Evolutionary conservation across 2,329 filamentous ascomycete species (phyloP).

Genomic region (Bipolaris oryzae): DNA sequence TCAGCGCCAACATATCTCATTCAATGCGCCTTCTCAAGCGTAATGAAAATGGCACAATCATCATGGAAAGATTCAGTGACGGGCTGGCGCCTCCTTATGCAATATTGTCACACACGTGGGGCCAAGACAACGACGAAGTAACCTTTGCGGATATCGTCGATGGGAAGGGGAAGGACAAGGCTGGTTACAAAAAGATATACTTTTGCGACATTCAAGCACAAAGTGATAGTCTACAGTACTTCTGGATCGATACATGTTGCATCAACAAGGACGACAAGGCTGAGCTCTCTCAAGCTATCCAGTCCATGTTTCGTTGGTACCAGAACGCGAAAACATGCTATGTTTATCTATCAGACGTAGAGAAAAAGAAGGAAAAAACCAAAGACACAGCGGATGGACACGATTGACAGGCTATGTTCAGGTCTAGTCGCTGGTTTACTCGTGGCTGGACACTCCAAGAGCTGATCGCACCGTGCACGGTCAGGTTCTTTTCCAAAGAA

Average conservation of each 20-base stretch:
- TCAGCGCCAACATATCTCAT: neutral
- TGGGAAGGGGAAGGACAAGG: slow-evolving; percentile 5
- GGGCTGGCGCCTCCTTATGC: slow-evolving; percentile 4
- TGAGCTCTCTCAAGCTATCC: neutral
- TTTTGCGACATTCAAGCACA: slow-evolving; percentile 3
- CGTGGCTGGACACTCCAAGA: slow-evolving; percentile 4
- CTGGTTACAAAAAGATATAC: neutral
- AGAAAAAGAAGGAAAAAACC: neutral
- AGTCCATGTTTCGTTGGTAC: slow-evolving; percentile 2
- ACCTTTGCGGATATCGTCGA: slow-evolving; percentile 24
- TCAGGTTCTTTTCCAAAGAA: neutral
- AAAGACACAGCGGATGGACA: neutral
- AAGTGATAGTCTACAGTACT: slow-evolving; percentile 3
- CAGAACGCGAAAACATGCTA: neutral
- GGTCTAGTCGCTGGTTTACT: neutral
- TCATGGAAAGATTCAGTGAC: slow-evolving; percentile 2
- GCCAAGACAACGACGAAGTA: slow-evolving; percentile 32
- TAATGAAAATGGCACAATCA: slow-evolving; percentile 8
- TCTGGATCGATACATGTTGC: slow-evolving; percentile 5
- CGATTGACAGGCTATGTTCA: neutral
- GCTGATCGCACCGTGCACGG: neutral
- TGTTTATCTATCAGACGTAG: neutral
- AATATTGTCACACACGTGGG: slow-evolving; percentile 42
- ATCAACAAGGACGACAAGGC: neutral
- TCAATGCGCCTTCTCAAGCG: slow-evolving; percentile 19